phyloP scores from a whole-genome alignment of 2,329 filamentous ascomycete species.

The Plectosphaerella cucumerina region DNA sequence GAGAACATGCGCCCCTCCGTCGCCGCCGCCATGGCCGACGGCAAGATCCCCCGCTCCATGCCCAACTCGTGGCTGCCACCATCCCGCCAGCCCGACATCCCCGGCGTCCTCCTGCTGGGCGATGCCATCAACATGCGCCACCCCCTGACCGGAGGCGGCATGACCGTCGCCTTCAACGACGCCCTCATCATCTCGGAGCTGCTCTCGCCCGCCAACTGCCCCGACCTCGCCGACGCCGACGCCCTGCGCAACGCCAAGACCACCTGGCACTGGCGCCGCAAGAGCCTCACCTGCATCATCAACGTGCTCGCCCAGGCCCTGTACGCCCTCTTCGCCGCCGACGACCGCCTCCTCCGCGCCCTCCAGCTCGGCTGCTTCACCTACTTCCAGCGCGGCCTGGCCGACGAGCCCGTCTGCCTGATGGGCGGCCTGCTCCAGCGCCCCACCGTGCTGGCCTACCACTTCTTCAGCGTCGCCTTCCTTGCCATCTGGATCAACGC shows the following conservation, averaged over 20 bases:
- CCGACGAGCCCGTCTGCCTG: conserved; percentile 76
- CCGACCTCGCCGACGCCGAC: conserved; percentile 62
- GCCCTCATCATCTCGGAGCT: conserved; percentile 73
- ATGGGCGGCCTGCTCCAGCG: conserved; percentile 76
- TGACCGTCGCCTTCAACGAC: conserved; percentile 97
- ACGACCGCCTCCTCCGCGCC: conserved; percentile 70
- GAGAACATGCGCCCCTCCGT: conserved; percentile 68
- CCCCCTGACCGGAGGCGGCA: conserved; percentile 91
- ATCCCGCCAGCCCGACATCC: conserved; percentile 43
- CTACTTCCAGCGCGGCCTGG: conserved; percentile 77
- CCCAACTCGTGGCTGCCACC: conserved; percentile 93
- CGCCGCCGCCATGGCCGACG: conserved; percentile 69
- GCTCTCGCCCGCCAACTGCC: conserved; percentile 64
- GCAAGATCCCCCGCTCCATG: conserved; percentile 78
- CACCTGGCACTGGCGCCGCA: conserved; percentile 82
- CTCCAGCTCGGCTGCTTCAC: conserved; percentile 88
- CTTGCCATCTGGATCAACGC: conserved; percentile 70
- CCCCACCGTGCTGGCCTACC: conserved; percentile 75
- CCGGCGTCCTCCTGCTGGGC: conserved; percentile 76
- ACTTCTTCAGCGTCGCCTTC: conserved; percentile 94
- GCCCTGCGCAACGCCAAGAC: conserved; percentile 66
- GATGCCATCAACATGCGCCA: conserved; percentile 99
- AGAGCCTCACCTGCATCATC: conserved; percentile 79
- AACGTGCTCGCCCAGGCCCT: conserved; percentile 97
- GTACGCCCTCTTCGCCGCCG: conserved; percentile 85